Percentiles rank a stretch among this genome's conserved stretches.
Evolutionary conservation across 2,329 filamentous ascomycete genomes (phyloP).

Genomic region (Aureobasidium vineae): DNA sequence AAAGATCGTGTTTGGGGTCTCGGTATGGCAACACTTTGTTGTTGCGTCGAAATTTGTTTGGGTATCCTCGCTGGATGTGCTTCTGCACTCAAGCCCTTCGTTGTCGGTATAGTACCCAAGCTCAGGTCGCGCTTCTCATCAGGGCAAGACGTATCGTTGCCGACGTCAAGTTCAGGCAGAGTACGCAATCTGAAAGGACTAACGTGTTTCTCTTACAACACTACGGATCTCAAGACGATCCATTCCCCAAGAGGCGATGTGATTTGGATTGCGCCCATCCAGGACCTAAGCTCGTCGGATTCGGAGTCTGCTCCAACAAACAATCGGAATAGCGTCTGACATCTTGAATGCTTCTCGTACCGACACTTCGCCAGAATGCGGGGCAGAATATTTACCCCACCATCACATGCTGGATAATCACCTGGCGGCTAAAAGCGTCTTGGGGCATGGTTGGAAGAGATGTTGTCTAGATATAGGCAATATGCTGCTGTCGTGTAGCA

Average conservation of each 20-base stretch:
- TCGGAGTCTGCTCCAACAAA: neutral
- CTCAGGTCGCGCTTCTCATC: neutral
- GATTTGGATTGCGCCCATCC: neutral
- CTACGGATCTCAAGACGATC: neutral
- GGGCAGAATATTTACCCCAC: neutral
- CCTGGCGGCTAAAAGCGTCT: conserved; percentile 19
- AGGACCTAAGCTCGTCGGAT: neutral
- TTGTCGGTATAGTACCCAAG: neutral
- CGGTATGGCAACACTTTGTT: neutral
- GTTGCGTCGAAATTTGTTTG: neutral
- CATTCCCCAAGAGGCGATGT: conserved; percentile 6
- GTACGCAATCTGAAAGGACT: neutral
- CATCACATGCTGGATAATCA: conserved; percentile 22
- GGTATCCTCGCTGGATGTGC: neutral
- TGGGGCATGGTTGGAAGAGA: neutral
- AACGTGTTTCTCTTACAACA: conserved; percentile 3
- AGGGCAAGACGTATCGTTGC: neutral
- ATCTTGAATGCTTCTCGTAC: neutral
- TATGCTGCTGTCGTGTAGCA: conserved; percentile 1
- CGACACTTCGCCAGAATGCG: neutral
- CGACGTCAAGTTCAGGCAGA: neutral
- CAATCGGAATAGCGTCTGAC: neutral
- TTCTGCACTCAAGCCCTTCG: neutral
- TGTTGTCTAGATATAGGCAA: conserved; percentile 11
- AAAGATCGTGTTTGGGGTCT: conserved; percentile 7